Percentiles rank a stretch among this genome's conserved stretches.
Conservation (phyloP, 768 basidiomycete species). For the Xerocomus potaroensis region DNA sequence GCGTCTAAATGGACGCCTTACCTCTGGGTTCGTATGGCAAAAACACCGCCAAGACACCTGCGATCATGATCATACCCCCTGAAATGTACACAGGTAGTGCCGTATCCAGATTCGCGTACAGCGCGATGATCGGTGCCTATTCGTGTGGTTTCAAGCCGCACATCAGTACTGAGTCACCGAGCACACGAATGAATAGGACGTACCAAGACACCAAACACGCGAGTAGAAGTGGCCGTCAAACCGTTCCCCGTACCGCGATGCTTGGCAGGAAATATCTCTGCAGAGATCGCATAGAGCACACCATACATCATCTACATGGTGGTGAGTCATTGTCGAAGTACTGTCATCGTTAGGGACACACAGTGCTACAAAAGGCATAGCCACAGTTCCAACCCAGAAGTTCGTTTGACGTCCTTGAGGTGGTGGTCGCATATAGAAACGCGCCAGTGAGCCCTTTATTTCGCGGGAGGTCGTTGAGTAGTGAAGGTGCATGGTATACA, state of each 20-base stretch:
- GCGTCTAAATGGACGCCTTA: slow-evolving; percentile 59
- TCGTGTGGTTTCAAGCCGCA: not conserved
- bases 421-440: slow-evolving; percentile 73
- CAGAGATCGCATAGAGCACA: slow-evolving; percentile 65
- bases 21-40: slow-evolving; percentile 75
- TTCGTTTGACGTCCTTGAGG: slow-evolving; percentile 49
- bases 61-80: slow-evolving; percentile 57
- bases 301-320: slow-evolving; percentile 65
- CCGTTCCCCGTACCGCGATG: slow-evolving; percentile 73
- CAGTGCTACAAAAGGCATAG: slow-evolving; percentile 61
- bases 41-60: slow-evolving; percentile 55
- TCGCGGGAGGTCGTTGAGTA: slow-evolving; percentile 41
- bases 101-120: slow-evolving; percentile 61
- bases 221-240: slow-evolving; percentile 52
- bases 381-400: slow-evolving; percentile 81
- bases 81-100: slow-evolving; percentile 71
- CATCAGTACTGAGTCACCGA: not conserved
- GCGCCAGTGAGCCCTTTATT: slow-evolving; percentile 64
- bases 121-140: slow-evolving; percentile 67
- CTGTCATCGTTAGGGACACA: slow-evolving; percentile 25
- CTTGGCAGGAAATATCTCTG: slow-evolving; percentile 69
- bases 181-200: slow-evolving; percentile 16
- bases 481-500: slow-evolving; percentile 21
- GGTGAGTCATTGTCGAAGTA: not conserved
- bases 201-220: slow-evolving; percentile 69